These are phyloP conservation scores for Pisolithus marmoratus DNA, from an alignment of 768 basidiomycete genomes.

Conservation along the genomic window DNA sequence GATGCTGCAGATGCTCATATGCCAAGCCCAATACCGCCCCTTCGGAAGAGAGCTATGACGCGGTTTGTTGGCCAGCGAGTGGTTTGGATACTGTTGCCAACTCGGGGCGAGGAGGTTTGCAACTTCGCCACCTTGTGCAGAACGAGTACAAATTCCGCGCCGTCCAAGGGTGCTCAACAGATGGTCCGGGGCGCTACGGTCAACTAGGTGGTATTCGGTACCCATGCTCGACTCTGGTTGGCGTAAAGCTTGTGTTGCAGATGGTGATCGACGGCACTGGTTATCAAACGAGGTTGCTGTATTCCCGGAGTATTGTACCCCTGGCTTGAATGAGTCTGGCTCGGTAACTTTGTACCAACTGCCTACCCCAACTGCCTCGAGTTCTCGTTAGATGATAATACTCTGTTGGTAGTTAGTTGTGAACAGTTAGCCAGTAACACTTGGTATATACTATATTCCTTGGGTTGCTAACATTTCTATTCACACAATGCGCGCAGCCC, in stretches of 20 bases:
- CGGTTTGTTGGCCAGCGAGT: constrained; percentile 94
- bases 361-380: constrained; percentile 68
- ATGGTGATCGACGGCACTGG: constrained; percentile 63
- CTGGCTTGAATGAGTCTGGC: constrained; percentile 79
- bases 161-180: too few relatives aligned
- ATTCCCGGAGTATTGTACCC: constrained; percentile 48
- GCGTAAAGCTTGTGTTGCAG: constrained; percentile 86
- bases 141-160: constrained; percentile 85
- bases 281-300: constrained; percentile 48
- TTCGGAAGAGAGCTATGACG: constrained; percentile 88
- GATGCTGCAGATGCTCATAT: constrained; percentile 93
- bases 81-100: constrained; percentile 94
- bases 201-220: constrained; percentile 31
- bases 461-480: constrained; percentile 79
- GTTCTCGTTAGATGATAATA: constrained; percentile 82
- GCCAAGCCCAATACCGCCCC: constrained; percentile 93
- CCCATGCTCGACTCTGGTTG: constrained; percentile 46
- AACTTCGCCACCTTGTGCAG: constrained; percentile 79
- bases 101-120: constrained; percentile 87
- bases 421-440: constrained; percentile 56
- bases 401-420: too few relatives aligned
- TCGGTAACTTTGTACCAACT: constrained; percentile 60
- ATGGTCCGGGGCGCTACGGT: too few relatives aligned
- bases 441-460: constrained; percentile 74
- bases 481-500: constrained; percentile 92